Base-by-base conservation (phyloP, 2,329 filamentous ascomycete species). In the Colletotrichum orchidophilum region DNA sequence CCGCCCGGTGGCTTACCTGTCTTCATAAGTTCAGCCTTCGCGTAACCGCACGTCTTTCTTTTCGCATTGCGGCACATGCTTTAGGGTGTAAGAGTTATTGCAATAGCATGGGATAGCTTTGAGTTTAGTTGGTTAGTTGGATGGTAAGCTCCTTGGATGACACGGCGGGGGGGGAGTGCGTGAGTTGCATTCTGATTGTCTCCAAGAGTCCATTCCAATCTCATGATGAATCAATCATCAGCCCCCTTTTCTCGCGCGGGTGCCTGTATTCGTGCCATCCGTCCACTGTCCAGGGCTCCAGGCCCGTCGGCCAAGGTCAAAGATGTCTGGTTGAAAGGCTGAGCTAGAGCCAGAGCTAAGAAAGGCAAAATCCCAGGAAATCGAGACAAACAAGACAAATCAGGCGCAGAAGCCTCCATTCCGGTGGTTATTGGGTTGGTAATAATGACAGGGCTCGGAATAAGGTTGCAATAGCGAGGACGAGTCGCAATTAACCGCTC, bases 391-490 rank as follows among this genome's bases (percentile, higher is more conserved):
- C 15, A 18, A n/a, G 39, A 46, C 39, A 46, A 46, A 46, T 8
- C 18, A 29, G 49, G 60, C 49, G 26, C 5, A 15, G 39, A 42
- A 39, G 49, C 33, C 31, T 26, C 46, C 60, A 42, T 26, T 63
- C 49, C 49, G 49, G 49, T 54, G 31, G 42, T 35, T 68, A 63
- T 68, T 46, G 15, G 29, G 27, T 27, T 63, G 52, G 33, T 24
- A 35, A 35, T 58, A 59, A 53, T 35, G 57, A 49, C 64, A 59
- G 53, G 68, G 58, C 64, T 68, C 55, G 53, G 63, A 61, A 63
- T 71, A 71, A 71, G 68, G 68, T 71, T 71, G 46, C 58, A 70
- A 58, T 66, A 62, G 26, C 63, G 21, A 42, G 46, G 50, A 52
- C 39, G 46, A 57, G 39, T 67, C 55, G 39, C 39, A 70, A 62